phyloP scores from a whole-genome alignment of 768 basidiomycete genomes.

The Lactarius evosmus region DNA sequence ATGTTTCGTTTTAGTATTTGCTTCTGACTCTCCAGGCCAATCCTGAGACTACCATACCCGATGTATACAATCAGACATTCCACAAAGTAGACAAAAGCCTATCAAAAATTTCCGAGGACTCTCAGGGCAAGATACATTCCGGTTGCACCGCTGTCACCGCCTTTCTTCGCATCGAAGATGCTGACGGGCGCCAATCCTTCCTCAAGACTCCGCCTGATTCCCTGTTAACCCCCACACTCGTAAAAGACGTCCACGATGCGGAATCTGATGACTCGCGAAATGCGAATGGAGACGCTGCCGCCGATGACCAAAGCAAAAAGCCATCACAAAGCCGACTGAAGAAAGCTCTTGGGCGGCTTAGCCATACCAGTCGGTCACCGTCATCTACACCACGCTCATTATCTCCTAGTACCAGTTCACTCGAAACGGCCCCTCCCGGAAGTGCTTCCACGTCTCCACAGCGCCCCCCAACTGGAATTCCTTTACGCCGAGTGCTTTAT shows the following conservation, averaged over 20 bases:
- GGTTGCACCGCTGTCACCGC: slow-evolving; percentile 97
- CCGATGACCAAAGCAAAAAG: slow-evolving; percentile 15
- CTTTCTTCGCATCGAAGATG: slow-evolving; percentile 89
- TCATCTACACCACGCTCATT: slow-evolving; percentile 24
- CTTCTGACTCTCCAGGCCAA: slow-evolving; percentile 65
- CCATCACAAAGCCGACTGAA: slow-evolving; percentile 20
- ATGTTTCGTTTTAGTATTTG: slow-evolving; percentile 46
- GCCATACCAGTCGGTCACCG: slow-evolving; percentile 20
- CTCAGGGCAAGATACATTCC: slow-evolving; percentile 89
- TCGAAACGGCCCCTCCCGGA: slow-evolving; percentile 20
- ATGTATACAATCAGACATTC: slow-evolving; percentile 90
- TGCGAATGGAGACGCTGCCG: slow-evolving; percentile 16
- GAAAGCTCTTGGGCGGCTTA: slow-evolving; percentile 25
- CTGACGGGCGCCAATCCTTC: slow-evolving; percentile 69
- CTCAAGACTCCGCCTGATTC: slow-evolving; percentile 31
- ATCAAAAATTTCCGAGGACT: slow-evolving; percentile 80
- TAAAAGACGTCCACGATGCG: slow-evolving; percentile 9
- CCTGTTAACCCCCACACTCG: background rate
- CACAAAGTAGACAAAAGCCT: slow-evolving; percentile 85
- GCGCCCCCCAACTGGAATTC: slow-evolving; percentile 30
- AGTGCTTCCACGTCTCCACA: slow-evolving; percentile 26
- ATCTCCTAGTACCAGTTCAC: slow-evolving; percentile 21
- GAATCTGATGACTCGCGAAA: slow-evolving; percentile 10
- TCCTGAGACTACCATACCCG: slow-evolving; percentile 65
- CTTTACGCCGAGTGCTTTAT: slow-evolving; percentile 76